Conservation (phyloP, 2,329 filamentous ascomycete genomes). For the Sporothrix globosa region DNA sequence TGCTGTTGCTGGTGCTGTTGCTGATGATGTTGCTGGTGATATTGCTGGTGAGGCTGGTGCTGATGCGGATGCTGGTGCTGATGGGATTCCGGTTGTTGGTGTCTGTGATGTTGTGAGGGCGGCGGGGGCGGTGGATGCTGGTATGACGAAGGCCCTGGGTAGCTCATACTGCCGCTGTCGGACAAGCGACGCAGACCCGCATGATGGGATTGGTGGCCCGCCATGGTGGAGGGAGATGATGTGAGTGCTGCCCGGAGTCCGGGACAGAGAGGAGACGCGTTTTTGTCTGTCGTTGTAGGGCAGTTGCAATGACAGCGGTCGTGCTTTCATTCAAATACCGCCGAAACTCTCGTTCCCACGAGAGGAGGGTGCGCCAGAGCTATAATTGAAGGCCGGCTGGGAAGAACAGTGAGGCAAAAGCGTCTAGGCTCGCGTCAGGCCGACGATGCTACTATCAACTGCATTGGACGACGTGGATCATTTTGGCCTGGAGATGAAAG, state of each 20-base stretch:
- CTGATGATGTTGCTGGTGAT: not conserved
- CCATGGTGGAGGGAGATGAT: conserved; percentile 18
- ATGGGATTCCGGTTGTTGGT: not conserved
- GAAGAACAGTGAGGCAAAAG: not conserved
- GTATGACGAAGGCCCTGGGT: conserved; percentile 36
- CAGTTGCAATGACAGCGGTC: too few species aligned
- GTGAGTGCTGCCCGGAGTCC: not conserved
- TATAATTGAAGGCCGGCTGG: not conserved
- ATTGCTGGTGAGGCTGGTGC: not conserved
- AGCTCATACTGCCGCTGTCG: conserved; percentile 31
- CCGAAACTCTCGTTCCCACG: not conserved
- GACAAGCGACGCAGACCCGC: conserved; percentile 34
- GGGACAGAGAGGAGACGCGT: not conserved
- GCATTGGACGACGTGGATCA: not conserved
- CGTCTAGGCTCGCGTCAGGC: conserved; percentile 17
- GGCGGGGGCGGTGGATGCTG: conserved; percentile 15
- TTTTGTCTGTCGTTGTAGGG: not conserved
- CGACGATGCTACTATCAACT: not conserved
- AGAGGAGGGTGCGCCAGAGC: not conserved
- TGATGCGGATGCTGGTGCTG: not conserved
- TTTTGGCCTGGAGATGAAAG: not conserved
- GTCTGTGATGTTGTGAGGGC: not conserved
- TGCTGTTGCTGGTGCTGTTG: not conserved
- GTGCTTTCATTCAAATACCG: too few species aligned
- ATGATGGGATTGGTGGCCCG: conserved; percentile 29